Percentiles rank a stretch among this genome's conserved stretches.
Conservation (phyloP, 2,329 filamentous ascomycete species). For the Hypomyces perniciosus region DNA sequence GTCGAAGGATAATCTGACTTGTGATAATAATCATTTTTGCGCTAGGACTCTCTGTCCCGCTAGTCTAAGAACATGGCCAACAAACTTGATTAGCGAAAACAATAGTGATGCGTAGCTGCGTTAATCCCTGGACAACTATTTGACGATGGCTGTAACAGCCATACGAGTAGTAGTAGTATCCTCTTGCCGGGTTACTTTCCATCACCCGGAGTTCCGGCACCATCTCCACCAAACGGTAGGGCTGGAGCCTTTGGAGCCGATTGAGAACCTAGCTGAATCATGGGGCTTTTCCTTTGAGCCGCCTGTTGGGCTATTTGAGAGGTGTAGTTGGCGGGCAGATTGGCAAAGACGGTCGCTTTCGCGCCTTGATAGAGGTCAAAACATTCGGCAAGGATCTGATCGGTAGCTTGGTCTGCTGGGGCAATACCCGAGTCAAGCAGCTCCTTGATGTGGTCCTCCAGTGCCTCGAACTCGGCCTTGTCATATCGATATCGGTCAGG, state of each 20-base stretch:
- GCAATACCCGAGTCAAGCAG: conserved; percentile 44
- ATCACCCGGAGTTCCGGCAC: neutral
- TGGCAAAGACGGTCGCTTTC: conserved; percentile 41
- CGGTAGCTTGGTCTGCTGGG: conserved; percentile 34
- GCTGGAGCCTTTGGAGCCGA: neutral
- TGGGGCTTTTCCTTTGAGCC: neutral
- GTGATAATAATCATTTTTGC: too few species aligned
- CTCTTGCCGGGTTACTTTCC: conserved; percentile 1
- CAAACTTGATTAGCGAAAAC: neutral
- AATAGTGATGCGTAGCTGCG: too few species aligned
- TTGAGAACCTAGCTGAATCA: neutral
- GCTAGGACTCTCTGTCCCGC: too few species aligned
- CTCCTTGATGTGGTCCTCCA: conserved; percentile 46
- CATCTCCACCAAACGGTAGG: neutral
- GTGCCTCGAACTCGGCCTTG: conserved; percentile 41
- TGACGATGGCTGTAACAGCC: too few species aligned
- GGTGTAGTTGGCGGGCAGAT: conserved; percentile 39
- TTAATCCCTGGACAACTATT: too few species aligned
- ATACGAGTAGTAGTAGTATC: too few species aligned
- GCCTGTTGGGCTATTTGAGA: conserved; percentile 14
- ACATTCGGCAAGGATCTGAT: conserved; percentile 43
- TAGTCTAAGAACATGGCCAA: neutral
- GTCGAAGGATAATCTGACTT: too few species aligned
- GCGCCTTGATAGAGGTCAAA: conserved; percentile 41
- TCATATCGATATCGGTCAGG: conserved; percentile 47